Evolutionary conservation across 345 rosid species (phyloP).

Genomic region (Boechera stricta): DNA sequence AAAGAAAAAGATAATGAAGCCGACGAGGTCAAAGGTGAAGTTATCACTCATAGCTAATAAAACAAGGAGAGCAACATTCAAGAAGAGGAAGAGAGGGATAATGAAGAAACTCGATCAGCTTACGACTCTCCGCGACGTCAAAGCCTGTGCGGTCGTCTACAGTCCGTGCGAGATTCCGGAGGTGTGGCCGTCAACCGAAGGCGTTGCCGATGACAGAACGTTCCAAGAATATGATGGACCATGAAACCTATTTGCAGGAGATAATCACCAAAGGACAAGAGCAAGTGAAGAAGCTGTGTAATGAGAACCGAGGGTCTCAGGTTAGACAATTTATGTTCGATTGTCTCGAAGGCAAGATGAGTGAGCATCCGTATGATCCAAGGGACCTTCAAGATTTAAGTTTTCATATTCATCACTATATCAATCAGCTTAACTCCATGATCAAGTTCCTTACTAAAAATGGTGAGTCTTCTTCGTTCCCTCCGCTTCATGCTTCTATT

Average conservation of each 20-base stretch:
- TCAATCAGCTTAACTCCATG: background rate
- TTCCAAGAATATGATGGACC: background rate
- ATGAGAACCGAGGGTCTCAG: background rate
- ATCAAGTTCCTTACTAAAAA: too few species aligned
- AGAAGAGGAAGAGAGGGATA: background rate
- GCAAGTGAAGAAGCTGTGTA: background rate
- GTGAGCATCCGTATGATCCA: background rate
- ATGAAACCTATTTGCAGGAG: background rate
- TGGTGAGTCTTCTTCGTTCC: too few species aligned
- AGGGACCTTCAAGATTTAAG: background rate
- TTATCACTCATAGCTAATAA: background rate
- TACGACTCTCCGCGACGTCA: slow-evolving; percentile 19
- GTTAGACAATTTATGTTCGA: slow-evolving; percentile 4
- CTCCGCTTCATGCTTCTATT: too few species aligned
- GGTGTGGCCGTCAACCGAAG: slow-evolving; percentile 17
- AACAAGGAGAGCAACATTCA: slow-evolving; percentile 6
- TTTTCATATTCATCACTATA: background rate
- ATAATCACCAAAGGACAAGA: background rate
- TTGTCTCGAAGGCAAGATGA: background rate
- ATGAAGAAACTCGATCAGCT: slow-evolving; percentile 20
- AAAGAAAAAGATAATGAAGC: background rate
- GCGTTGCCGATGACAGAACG: background rate
- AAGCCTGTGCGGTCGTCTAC: background rate
- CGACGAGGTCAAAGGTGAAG: background rate
- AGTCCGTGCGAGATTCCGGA: background rate